These are phyloP conservation scores for Apiospora pterosperma DNA, from an alignment of 2,329 filamentous ascomycete genomes.

Conservation along the genomic window DNA sequence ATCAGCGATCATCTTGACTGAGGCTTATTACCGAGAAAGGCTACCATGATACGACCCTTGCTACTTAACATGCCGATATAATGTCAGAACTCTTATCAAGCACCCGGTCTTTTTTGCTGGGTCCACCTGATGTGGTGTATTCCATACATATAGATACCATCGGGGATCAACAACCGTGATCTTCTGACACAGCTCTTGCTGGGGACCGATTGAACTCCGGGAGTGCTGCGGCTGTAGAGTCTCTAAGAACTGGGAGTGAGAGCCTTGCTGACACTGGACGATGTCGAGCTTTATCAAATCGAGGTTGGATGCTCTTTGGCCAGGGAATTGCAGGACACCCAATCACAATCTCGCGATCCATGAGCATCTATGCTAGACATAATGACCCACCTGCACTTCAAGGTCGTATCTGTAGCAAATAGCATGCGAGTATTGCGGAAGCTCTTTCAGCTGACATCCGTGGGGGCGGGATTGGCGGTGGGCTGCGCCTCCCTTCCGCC, in stretches of 20 bases:
- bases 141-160: no score
- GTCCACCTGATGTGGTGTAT: no score
- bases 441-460: neutral
- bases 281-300: neutral
- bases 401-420: neutral
- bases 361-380: neutral
- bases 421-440: neutral
- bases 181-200: no score
- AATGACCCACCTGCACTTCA: neutral
- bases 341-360: neutral
- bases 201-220: no score
- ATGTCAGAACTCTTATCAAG: no score
- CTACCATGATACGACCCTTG: no score
- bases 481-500: neutral
- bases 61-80: no score
- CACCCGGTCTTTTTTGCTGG: no score
- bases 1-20: no score
- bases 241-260: neutral
- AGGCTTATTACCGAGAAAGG: no score
- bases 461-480: neutral
- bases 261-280: neutral
- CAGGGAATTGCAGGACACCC: neutral
- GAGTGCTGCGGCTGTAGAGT: no score
- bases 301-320: neutral
- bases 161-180: no score